Evolutionary conservation across 1,139 yeast genomes (phyloP).

Genomic region (Zygosaccharomyces sapae): DNA sequence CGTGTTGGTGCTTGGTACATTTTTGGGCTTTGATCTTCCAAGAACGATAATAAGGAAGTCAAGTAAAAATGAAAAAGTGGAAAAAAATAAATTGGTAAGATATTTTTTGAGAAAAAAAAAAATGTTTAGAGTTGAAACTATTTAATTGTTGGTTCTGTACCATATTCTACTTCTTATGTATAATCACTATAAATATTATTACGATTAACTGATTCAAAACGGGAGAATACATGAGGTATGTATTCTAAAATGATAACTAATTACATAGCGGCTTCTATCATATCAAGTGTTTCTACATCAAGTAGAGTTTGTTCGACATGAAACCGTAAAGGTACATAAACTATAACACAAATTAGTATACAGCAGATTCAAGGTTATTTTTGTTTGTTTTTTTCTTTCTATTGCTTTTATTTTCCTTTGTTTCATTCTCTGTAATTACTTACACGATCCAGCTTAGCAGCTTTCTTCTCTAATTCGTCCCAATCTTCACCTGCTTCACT

Average conservation of each 20-base stretch:
- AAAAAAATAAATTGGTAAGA: not conserved
- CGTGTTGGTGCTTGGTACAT: not conserved
- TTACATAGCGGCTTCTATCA: not conserved
- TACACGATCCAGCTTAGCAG: conserved; percentile 45
- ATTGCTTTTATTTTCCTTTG: not conserved
- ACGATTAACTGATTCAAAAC: not conserved
- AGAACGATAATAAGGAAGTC: not conserved
- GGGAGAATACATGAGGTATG: not conserved
- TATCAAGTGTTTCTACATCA: not conserved
- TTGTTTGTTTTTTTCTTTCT: no score
- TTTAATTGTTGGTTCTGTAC: conserved; percentile 2
- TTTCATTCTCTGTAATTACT: conserved; percentile 31
- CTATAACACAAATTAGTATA: conserved; percentile 3
- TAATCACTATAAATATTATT: conserved; percentile 3
- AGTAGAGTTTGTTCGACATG: not conserved
- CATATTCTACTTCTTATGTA: conserved; percentile 2
- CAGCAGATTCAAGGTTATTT: not conserved
- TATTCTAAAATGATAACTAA: not conserved
- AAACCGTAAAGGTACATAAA: conserved; percentile 1
- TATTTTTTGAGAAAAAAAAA: not conserved
- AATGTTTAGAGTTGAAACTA: conserved; percentile 1
- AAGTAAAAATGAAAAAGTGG: not conserved
- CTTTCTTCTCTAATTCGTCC: conserved; percentile 70
- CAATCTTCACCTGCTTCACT: conserved; percentile 66
- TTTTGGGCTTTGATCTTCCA: not conserved